Evolutionary conservation across 1,284 basidiomycete species (phyloP), one percentile per base, ranked within the genome.

Genomic region (Athelia sp.): DNA sequence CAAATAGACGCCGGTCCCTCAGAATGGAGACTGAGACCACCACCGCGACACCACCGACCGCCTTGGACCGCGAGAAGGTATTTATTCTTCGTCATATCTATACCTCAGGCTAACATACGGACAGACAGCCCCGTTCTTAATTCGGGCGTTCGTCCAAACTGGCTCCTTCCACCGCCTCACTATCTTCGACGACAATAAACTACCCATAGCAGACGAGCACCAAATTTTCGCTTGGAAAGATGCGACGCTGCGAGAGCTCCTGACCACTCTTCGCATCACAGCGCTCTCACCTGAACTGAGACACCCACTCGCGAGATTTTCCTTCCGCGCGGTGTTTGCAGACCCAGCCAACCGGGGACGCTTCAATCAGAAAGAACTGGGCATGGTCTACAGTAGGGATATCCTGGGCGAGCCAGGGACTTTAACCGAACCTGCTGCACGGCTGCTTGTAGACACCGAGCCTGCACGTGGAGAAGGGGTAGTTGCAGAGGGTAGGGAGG

Each of bases 211-310:
- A 3, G 87, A 90, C 54, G 87, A 90, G 60, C 83, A 87, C 47
- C 86, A 88, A 58, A 68, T 89, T 38, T 89, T 81, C 57, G 85
- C 84, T 13, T 90, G 87, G 87, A 85, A 80, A 70, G 85, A 90
- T 58, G 83, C 87, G 8, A 89, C 86, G 0, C 72, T 90, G 17
- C 78, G 81, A 40, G 88, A 90, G 69, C 73, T 90, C 23, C 63
- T 90, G 44, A 85, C 84, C 8, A 83, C 82, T 15, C 75, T 90
- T 3, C 84, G 87, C 57, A 78, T 80, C 57, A 73, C 78, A 29
- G 79, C 82, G 4, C 74, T 75, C 45, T 70, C 80, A 29, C 65
- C 78, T 18, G 87, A 89, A 66, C 82, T 84, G 63, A 77, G 82
- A 44, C 88, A 90, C 61, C 86, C 87, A 2, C 79, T 87, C 36